phyloP scores from a whole-genome alignment of 1,284 basidiomycete genomes.

The Ustilago curta region DNA sequence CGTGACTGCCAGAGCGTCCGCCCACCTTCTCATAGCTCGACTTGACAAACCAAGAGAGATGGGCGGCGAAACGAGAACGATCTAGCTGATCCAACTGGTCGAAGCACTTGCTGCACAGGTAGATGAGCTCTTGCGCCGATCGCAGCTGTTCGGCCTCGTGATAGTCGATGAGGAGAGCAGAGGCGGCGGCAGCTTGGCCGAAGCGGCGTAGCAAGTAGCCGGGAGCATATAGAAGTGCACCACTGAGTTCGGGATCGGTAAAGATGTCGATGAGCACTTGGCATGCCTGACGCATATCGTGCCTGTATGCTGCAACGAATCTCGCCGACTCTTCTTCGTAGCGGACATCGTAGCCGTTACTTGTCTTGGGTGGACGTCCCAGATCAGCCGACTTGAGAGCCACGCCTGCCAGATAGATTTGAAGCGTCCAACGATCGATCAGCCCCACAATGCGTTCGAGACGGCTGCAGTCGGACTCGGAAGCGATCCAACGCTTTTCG shows the following conservation, averaged over 20 bases:
- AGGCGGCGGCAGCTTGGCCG: conserved; percentile 22
- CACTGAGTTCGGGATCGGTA: conserved; percentile 45
- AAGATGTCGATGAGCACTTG: conserved; percentile 49
- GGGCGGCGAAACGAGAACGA: conserved; percentile 17
- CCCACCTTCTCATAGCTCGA: conserved; percentile 36
- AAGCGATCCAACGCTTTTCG: conserved; percentile 41
- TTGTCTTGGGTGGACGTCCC: conserved; percentile 19
- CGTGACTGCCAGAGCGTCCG: conserved; percentile 11
- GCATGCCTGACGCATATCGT: conserved; percentile 36
- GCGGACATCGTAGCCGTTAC: conserved; percentile 19
- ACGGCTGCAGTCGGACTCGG: conserved; percentile 42
- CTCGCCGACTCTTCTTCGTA: conserved; percentile 40
- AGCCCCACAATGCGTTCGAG: conserved; percentile 46
- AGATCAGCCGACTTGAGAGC: conserved; percentile 33
- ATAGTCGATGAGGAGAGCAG: conserved; percentile 30
- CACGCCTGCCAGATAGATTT: conserved; percentile 32
- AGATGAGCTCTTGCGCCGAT: conserved; percentile 39
- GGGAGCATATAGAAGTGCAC: conserved; percentile 41
- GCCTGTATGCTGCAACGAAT: conserved; percentile 38
- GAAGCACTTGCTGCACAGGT: conserved; percentile 41
- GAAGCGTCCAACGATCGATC: conserved; percentile 40
- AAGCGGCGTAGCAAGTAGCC: conserved; percentile 43
- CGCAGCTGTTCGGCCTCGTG: conserved; percentile 32
- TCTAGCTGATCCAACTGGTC: conserved; percentile 26
- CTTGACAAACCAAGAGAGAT: conserved; percentile 31